phyloP scores from a whole-genome alignment of 257 asterid species.

The Ilex aquifolium region DNA sequence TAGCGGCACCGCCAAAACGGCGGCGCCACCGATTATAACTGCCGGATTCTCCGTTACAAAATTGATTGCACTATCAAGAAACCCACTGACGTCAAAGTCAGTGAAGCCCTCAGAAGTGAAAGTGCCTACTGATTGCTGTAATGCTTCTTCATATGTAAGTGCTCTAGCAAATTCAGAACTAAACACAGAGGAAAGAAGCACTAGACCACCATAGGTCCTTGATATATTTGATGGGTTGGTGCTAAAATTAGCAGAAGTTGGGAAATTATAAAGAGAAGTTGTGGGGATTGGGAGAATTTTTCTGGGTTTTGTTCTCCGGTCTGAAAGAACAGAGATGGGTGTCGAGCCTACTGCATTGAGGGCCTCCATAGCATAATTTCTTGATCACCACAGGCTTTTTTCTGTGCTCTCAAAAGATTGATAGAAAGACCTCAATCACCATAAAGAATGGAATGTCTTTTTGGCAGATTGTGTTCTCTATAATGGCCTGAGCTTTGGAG shows the following conservation, averaged over 20 bases:
- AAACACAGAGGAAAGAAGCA: conserved; percentile 52
- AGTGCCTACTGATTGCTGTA: conserved; percentile 41
- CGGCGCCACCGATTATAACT: conserved; percentile 55
- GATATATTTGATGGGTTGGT: conserved; percentile 1
- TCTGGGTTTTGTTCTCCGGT: conserved; percentile 49
- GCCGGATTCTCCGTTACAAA: conserved; percentile 59
- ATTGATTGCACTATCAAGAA: conserved; percentile 37
- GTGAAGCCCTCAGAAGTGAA: conserved; percentile 7
- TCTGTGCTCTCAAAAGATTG: conserved; percentile 3
- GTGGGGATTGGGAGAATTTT: conserved; percentile 25
- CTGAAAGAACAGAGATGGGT: conserved; percentile 71
- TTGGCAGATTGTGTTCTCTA: conserved; percentile 6
- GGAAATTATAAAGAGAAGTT: conserved; percentile 35
- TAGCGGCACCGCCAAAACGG: conserved; percentile 59
- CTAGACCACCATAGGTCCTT: conserved; percentile 37
- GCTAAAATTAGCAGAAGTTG: conserved; percentile 13
- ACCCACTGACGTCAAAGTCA: conserved; percentile 47
- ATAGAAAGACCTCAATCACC: conserved; percentile 4
- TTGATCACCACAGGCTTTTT: background rate
- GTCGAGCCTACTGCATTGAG: conserved; percentile 67
- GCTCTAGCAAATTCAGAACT: conserved; percentile 56
- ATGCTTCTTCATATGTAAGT: conserved; percentile 70
- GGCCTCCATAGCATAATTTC: conserved; percentile 62
- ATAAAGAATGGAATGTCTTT: conserved; percentile 12
- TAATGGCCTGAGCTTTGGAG: conserved; percentile 15